Percentiles rank a stretch among this genome's conserved stretches.
These are phyloP conservation scores for Kwoniella heveanensis DNA, from an alignment of 768 basidiomycete genomes.

Conservation along the genomic window DNA sequence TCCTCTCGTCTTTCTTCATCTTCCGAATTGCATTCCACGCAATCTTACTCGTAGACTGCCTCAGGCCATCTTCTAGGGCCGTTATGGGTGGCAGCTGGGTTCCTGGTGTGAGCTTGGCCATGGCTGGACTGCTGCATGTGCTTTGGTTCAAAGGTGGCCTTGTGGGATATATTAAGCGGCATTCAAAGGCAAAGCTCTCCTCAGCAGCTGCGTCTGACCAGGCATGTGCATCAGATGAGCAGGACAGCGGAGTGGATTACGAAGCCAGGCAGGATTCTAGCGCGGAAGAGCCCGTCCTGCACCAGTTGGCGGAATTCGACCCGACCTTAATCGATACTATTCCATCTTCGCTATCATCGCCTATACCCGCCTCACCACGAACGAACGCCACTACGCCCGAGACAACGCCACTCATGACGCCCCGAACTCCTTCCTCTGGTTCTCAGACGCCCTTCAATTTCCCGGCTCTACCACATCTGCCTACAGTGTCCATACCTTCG, in stretches of 20 bases:
- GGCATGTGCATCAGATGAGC: neutral
- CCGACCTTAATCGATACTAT: conserved; percentile 15
- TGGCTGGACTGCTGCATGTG: conserved; percentile 62
- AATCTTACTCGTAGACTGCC: conserved; percentile 50
- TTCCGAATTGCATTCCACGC: conserved; percentile 62
- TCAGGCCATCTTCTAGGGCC: conserved; percentile 39
- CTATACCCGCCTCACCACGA: neutral
- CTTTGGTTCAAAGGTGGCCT: conserved; percentile 64
- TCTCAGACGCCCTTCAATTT: conserved; percentile 17
- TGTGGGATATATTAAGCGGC: conserved; percentile 59
- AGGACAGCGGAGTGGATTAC: neutral
- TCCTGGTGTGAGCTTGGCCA: conserved; percentile 58
- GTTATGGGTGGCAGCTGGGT: conserved; percentile 55
- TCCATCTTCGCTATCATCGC: neutral
- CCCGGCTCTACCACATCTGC: neutral
- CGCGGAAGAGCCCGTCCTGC: neutral
- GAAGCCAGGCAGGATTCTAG: neutral
- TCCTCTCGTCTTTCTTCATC: conserved; percentile 62
- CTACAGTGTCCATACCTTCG: conserved; percentile 17
- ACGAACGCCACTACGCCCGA: conserved; percentile 26
- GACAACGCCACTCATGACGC: conserved; percentile 45
- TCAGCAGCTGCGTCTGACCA: too few species aligned
- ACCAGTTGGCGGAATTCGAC: conserved; percentile 8
- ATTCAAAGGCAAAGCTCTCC: too few species aligned
- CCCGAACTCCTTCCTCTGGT: conserved; percentile 33